A percentile compares a stretch with the other conserved stretches of the same genome.
These are phyloP conservation scores for Pseudogymnoascus sp. DNA, from an alignment of 2,329 filamentous ascomycete genomes.

Conservation along the genomic window DNA sequence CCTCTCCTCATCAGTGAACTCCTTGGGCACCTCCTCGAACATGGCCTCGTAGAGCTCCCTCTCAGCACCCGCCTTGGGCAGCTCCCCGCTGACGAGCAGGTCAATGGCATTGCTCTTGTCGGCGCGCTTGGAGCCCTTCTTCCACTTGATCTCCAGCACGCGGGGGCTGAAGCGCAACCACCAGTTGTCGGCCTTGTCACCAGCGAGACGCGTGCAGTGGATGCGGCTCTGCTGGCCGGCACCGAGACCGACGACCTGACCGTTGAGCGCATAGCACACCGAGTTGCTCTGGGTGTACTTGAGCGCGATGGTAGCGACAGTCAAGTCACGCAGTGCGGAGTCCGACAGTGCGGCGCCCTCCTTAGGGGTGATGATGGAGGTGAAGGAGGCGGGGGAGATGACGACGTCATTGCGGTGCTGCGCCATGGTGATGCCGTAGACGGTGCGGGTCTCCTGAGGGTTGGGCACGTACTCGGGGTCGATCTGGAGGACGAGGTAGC, in stretches of 20 bases:
- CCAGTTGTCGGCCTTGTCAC: constrained; percentile 99
- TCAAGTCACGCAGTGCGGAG: constrained; percentile 77
- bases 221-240: constrained; percentile 97
- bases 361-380: constrained; percentile 79
- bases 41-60: constrained; percentile 77
- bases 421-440: constrained; percentile 81
- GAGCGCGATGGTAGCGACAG: constrained; percentile 90
- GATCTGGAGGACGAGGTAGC: constrained; percentile 93
- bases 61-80: constrained; percentile 77
- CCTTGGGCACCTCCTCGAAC: constrained; percentile 79
- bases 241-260: constrained; percentile 87
- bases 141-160: constrained; percentile 85
- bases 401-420: constrained; percentile 90
- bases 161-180: constrained; percentile 97
- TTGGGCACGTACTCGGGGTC: constrained; percentile 78
- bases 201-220: constrained; percentile 93
- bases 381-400: constrained; percentile 81
- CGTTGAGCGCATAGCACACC: constrained; percentile 92
- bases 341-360: constrained; percentile 66
- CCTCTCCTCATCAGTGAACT: constrained; percentile 79
- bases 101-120: constrained; percentile 99
- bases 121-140: constrained; percentile 90
- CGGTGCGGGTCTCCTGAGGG: constrained; percentile 68
- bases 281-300: constrained; percentile 99
- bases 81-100: constrained; percentile 81